Evolutionary conservation across 768 basidiomycete genomes (phyloP).

Genomic region (Phylloporus rhodoxanthus): DNA sequence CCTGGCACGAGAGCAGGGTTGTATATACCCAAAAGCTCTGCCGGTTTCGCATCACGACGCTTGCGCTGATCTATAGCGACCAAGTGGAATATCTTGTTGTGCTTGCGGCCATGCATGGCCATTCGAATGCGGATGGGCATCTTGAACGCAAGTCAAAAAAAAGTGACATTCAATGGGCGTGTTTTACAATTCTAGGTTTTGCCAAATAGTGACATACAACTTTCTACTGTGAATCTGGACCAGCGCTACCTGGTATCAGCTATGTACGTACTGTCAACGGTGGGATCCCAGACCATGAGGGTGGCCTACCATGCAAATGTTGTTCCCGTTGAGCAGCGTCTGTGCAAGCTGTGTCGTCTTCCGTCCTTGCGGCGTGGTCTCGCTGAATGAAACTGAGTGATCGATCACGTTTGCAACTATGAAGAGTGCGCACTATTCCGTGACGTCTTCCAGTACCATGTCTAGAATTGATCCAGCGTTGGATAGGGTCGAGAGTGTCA

Average conservation of each 20-base stretch:
- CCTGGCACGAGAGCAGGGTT: conserved; percentile 56
- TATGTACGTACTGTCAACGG: conserved; percentile 20
- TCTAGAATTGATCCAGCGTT: conserved; percentile 38
- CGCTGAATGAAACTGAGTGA: conserved; percentile 45
- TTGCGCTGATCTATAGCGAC: conserved; percentile 73
- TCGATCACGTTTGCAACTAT: not conserved
- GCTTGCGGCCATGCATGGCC: conserved; percentile 71
- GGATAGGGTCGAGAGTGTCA: not conserved
- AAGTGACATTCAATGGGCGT: too few relatives aligned
- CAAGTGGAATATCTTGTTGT: conserved; percentile 75
- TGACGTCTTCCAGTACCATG: conserved; percentile 95
- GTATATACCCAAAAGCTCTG: conserved; percentile 83
- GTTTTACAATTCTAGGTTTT: too few relatives aligned
- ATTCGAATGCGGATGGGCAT: conserved; percentile 87
- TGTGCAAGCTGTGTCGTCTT: conserved; percentile 81
- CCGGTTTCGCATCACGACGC: conserved; percentile 77
- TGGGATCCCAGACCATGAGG: not conserved
- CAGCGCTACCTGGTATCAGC: conserved; percentile 69
- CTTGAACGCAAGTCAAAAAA: conserved; percentile 1
- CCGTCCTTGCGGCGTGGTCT: conserved; percentile 74
- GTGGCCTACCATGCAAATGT: conserved; percentile 87
- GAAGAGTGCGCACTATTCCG: conserved; percentile 70
- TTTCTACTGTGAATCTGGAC: conserved; percentile 41
- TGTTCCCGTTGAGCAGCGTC: conserved; percentile 89
- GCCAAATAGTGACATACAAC: too few relatives aligned